Conservation (phyloP, 1,139 yeast species). For the Casaregolazyma suthepensis region DNA sequence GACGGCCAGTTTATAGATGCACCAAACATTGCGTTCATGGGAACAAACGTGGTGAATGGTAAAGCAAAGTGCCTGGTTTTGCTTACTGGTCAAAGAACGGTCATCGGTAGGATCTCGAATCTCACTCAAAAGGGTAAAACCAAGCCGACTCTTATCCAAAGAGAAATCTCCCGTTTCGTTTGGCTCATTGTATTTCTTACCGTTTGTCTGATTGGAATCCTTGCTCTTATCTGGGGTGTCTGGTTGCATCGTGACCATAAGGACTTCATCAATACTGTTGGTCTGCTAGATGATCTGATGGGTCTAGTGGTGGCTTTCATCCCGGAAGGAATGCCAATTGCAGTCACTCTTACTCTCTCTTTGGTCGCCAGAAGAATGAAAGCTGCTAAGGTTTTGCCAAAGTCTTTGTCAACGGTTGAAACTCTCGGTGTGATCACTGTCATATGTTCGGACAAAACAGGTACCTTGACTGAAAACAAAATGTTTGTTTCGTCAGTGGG, state of each 20-base stretch:
- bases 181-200: constrained; percentile 36
- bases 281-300: constrained; percentile 34
- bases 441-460: constrained; percentile 50
- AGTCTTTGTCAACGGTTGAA: constrained; percentile 67
- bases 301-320: constrained; percentile 48
- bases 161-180: constrained; percentile 42
- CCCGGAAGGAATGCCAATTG: constrained; percentile 52
- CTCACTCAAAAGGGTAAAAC: constrained; percentile 36
- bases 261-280: constrained; percentile 40
- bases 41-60: constrained; percentile 45
- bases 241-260: constrained; percentile 39
- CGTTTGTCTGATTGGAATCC: constrained; percentile 37
- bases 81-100: constrained; percentile 43
- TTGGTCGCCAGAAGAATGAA: constrained; percentile 48
- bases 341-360: constrained; percentile 46
- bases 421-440: constrained; percentile 49
- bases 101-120: constrained; percentile 46
- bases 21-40: constrained; percentile 43
- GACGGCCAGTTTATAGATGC: constrained; percentile 41
- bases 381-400: constrained; percentile 40
- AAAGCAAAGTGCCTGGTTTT: constrained; percentile 44
- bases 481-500: constrained; percentile 45
- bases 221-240: constrained; percentile 45
- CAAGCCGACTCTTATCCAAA: constrained; percentile 43
- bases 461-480: constrained; percentile 47